Percentiles rank a stretch among this genome's conserved stretches.
Conservation (phyloP, 345 rosid species). For the Hevea brasiliensis region DNA sequence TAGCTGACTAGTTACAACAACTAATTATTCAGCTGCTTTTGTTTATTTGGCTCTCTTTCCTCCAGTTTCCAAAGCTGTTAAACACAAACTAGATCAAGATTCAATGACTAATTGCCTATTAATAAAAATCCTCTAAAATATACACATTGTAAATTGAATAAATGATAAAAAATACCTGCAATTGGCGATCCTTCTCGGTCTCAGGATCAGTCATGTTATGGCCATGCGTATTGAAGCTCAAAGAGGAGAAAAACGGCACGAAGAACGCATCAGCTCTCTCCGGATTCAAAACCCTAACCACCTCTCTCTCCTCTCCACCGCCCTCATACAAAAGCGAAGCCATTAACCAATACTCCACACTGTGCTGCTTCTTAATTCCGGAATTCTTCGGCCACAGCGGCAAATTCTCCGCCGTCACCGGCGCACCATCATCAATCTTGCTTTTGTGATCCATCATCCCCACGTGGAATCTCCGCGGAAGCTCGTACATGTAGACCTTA, state of each 20-base stretch:
- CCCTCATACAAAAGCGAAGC: conserved; percentile 68
- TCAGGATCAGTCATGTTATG: conserved; percentile 94
- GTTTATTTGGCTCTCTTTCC: background rate
- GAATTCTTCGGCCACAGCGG: conserved; percentile 72
- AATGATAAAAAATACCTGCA: conserved; percentile 54
- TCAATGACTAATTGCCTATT: background rate
- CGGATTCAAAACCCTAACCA: conserved; percentile 89
- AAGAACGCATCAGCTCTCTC: conserved; percentile 77
- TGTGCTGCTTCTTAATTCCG: conserved; percentile 78
- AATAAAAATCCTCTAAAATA: background rate
- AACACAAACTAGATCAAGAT: background rate
- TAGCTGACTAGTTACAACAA: too few relatives aligned
- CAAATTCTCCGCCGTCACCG: conserved; percentile 56
- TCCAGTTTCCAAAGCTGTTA: background rate
- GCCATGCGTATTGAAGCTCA: conserved; percentile 89
- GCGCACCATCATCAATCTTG: conserved; percentile 33
- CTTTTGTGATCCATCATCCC: conserved; percentile 62
- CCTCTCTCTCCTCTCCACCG: conserved; percentile 46
- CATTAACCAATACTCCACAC: conserved; percentile 97
- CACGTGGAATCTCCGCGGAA: conserved; percentile 75
- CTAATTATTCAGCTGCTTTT: too few relatives aligned
- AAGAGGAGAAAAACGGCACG: conserved; percentile 89
- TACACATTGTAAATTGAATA: too few relatives aligned
- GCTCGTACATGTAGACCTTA: conserved; percentile 88
- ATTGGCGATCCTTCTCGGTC: conserved; percentile 74